Conservation (phyloP, 2,329 filamentous ascomycete species). For the Ascochyta viciae-villosae region DNA sequence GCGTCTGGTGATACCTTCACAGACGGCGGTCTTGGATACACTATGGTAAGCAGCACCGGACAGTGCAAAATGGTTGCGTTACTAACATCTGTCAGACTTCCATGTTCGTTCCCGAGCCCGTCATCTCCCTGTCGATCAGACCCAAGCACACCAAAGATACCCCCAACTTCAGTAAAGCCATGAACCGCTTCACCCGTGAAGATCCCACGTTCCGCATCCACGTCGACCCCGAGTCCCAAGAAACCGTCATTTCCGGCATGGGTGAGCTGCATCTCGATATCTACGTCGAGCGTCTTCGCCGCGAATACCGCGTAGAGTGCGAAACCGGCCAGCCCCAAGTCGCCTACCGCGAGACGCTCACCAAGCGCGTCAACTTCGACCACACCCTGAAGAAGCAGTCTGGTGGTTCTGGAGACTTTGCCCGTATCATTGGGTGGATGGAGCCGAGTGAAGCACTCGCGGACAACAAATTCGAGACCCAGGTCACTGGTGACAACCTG, state of each 20-base stretch:
- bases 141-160: constrained; percentile 92
- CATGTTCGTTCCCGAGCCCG: constrained; percentile 97
- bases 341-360: constrained; percentile 94
- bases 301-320: constrained; percentile 96
- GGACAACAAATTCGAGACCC: constrained; percentile 83
- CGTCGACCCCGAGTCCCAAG: constrained; percentile 88
- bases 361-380: constrained; percentile 81
- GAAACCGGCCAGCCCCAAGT: constrained; percentile 96
- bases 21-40: constrained; percentile 88
- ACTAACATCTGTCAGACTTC: constrained; percentile 63
- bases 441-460: constrained; percentile 79
- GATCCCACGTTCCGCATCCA: constrained; percentile 97
- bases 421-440: constrained; percentile 88
- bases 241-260: constrained; percentile 99
- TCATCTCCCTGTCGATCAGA: constrained; percentile 97
- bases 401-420: constrained; percentile 94
- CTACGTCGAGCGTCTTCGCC: constrained; percentile 94
- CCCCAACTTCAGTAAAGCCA: constrained; percentile 96
- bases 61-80: background rate
- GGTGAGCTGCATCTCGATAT: constrained; percentile 96
- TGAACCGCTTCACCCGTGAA: constrained; percentile 98
- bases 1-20: constrained; percentile 98
- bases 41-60: constrained; percentile 65
- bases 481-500: constrained; percentile 88
- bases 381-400: constrained; percentile 94